Evolutionary conservation across 768 basidiomycete genomes (phyloP).

Genomic region (Termitomyces sp.): DNA sequence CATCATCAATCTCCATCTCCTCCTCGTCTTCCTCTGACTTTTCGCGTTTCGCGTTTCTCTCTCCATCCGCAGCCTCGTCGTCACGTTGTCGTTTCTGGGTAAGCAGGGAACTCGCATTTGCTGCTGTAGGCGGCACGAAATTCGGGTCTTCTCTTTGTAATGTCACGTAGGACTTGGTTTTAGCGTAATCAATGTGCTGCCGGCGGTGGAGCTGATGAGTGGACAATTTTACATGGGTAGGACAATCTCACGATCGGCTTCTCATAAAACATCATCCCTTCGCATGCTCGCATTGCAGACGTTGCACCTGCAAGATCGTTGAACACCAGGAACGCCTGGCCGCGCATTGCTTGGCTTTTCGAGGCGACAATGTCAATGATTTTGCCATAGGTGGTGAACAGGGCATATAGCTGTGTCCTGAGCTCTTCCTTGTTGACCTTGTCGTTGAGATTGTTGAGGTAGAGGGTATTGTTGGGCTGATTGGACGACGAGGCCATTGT

Average conservation of each 20-base stretch:
- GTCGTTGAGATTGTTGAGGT: conserved; percentile 90
- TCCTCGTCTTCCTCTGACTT: conserved; percentile 72
- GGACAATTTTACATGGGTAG: conserved; percentile 1
- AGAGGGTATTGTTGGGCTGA: conserved; percentile 84
- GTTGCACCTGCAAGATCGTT: conserved; percentile 87
- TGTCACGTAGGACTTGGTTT: conserved; percentile 83
- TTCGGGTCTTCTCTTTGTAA: conserved; percentile 71
- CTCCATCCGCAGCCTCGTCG: conserved; percentile 47
- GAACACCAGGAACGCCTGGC: conserved; percentile 96
- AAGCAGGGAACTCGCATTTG: conserved; percentile 46
- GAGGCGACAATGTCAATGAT: conserved; percentile 91
- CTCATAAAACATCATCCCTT: conserved; percentile 91
- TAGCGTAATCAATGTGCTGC: conserved; percentile 90
- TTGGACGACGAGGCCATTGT: conserved; percentile 43
- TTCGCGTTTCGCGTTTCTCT: conserved; percentile 60
- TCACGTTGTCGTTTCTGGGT: conserved; percentile 63
- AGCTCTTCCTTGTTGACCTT: conserved; percentile 91
- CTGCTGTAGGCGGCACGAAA: conserved; percentile 69
- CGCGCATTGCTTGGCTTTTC: conserved; percentile 80
- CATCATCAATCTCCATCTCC: conserved; percentile 95
- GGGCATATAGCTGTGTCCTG: conserved; percentile 70
- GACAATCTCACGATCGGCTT: conserved; percentile 74
- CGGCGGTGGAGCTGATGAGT: not conserved
- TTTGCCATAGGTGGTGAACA: conserved; percentile 92
- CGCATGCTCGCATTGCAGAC: conserved; percentile 86